phyloP scores from a whole-genome alignment of 2,329 filamentous ascomycete genomes.

The Scorias spongiosa region DNA sequence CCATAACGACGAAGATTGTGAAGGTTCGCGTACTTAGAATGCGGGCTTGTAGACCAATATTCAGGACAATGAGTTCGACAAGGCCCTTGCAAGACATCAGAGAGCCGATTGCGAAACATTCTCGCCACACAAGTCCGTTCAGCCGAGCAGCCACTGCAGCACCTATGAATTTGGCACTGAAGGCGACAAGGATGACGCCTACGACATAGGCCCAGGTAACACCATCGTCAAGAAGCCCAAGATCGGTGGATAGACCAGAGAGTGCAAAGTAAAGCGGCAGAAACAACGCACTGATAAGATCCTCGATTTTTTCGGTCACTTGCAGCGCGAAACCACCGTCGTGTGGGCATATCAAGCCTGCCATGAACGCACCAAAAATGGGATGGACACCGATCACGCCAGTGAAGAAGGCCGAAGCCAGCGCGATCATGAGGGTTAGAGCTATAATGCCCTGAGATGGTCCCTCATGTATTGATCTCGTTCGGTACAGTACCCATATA shows the following conservation, averaged over 20 bases:
- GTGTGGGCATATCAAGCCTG: slow-evolving; percentile 79
- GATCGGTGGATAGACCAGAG: slow-evolving; percentile 74
- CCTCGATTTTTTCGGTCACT: slow-evolving; percentile 85
- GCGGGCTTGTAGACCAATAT: slow-evolving; percentile 68
- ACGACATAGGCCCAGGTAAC: slow-evolving; percentile 83
- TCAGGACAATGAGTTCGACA: slow-evolving; percentile 85
- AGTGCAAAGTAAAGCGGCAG: slow-evolving; percentile 86
- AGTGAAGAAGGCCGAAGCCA: slow-evolving; percentile 74
- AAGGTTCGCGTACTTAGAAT: slow-evolving; percentile 72
- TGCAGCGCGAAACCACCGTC: slow-evolving; percentile 84
- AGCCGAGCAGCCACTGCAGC: slow-evolving; percentile 62
- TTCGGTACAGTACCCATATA: slow-evolving; percentile 55
- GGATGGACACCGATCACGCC: slow-evolving; percentile 83
- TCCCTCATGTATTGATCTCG: slow-evolving; percentile 69
- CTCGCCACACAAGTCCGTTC: slow-evolving; percentile 74
- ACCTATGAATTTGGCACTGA: slow-evolving; percentile 70
- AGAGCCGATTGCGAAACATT: slow-evolving; percentile 73
- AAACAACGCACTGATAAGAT: slow-evolving; percentile 70
- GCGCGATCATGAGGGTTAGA: slow-evolving; percentile 62
- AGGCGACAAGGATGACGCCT: slow-evolving; percentile 66
- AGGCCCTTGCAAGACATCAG: slow-evolving; percentile 96
- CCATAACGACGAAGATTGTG: slow-evolving; percentile 92
- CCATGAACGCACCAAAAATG: slow-evolving; percentile 85
- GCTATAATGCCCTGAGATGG: slow-evolving; percentile 75
- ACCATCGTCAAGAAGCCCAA: slow-evolving; percentile 68